phyloP scores from a whole-genome alignment of 2,329 filamentous ascomycete genomes.

The Ilyonectria robusta region DNA sequence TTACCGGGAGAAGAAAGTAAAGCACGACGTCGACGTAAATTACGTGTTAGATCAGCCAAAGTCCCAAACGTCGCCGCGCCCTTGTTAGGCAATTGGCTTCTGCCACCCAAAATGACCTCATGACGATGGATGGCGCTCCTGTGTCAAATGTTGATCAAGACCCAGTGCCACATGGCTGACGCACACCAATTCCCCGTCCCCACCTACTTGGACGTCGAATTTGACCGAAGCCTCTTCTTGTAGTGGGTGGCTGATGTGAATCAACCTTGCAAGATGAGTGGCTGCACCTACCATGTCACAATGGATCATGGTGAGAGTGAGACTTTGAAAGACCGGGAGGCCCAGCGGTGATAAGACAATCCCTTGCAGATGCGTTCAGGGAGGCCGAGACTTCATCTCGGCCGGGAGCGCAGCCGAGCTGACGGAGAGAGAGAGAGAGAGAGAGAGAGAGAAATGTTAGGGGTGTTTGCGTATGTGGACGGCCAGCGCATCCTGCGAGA shows the following conservation, averaged over 20 bases:
- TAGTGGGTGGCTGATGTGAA: not conserved
- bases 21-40: not conserved
- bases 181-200: not conserved
- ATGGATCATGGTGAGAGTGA: not conserved
- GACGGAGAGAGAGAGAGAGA: not conserved
- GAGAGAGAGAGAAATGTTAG: not conserved
- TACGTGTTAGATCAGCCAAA: not conserved
- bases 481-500: not conserved
- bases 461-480: not conserved
- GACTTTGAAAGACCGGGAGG: not conserved
- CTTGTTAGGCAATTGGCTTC: not conserved
- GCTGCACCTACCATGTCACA: not conserved
- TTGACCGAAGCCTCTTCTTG: not conserved
- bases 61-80: not conserved
- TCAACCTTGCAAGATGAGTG: not conserved
- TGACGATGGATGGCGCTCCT: not conserved
- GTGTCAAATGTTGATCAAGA: not conserved
- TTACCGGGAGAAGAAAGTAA: not conserved
- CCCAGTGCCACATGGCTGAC: not conserved
- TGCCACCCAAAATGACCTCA: not conserved
- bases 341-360: not conserved
- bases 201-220: not conserved
- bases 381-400: not conserved
- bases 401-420: not conserved
- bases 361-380: not conserved